Conservation (phyloP, 192 early-diverging fungal genomes). For the Rhizophagus prolifer region DNA sequence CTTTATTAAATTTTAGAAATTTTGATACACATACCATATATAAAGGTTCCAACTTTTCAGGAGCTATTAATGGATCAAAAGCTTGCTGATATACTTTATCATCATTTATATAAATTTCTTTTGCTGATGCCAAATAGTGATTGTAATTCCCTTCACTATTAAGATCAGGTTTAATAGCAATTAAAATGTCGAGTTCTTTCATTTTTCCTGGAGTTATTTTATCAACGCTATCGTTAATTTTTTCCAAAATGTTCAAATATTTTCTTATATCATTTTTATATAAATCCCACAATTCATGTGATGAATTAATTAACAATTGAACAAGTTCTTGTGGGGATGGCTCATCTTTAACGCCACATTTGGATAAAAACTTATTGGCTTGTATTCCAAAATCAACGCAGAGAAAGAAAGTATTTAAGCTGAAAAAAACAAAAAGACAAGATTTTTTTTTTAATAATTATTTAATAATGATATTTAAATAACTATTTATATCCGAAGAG, state of each 20-base stretch:
- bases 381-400: conserved; percentile 68
- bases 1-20: background rate
- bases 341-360: conserved; percentile 81
- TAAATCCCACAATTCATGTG: conserved; percentile 61
- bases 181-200: conserved; percentile 58
- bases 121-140: conserved; percentile 64
- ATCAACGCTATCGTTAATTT: too few species aligned
- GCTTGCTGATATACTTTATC: conserved; percentile 69
- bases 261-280: conserved; percentile 49
- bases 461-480: too few species aligned
- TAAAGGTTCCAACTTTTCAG: conserved; percentile 66
- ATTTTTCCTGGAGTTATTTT: conserved; percentile 41
- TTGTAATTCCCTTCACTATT: conserved; percentile 34
- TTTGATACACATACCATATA: conserved; percentile 39
- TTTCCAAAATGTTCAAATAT: conserved; percentile 31
- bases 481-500: too few species aligned
- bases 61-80: conserved; percentile 71
- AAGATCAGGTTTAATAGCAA: conserved; percentile 49
- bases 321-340: conserved; percentile 76
- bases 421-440: conserved; percentile 37
- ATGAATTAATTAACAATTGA: conserved; percentile 56
- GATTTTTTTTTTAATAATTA: too few species aligned
- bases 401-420: conserved; percentile 51
- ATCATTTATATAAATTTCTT: conserved; percentile 78
- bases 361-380: conserved; percentile 74